phyloP scores from a whole-genome alignment of 345 rosid species.

The Zanthoxylum bungeanum region DNA sequence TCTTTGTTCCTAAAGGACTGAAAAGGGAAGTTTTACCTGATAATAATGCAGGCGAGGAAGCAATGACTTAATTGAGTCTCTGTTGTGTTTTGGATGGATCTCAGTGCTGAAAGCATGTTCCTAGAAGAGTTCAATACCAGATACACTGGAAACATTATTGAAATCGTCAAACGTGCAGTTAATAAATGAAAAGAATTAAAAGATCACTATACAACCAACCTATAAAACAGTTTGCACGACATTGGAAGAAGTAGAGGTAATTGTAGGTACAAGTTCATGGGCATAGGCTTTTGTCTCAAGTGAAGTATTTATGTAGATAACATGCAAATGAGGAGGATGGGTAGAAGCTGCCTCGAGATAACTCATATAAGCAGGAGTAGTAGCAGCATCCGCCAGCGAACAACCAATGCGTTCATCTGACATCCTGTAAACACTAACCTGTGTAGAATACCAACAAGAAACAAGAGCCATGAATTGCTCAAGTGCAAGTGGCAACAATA shows the following conservation, averaged over 20 bases:
- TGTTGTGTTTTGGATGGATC: slow-evolving; percentile 68
- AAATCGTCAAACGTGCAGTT: neutral
- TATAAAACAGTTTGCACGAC: slow-evolving; percentile 91
- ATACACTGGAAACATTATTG: neutral
- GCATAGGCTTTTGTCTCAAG: slow-evolving; percentile 94
- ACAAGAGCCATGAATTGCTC: slow-evolving; percentile 9
- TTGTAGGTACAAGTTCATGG: slow-evolving; percentile 95
- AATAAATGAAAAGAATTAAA: neutral
- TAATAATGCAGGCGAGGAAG: slow-evolving; percentile 69
- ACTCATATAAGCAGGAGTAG: slow-evolving; percentile 72
- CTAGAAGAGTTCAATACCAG: neutral
- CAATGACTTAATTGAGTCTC: slow-evolving; percentile 60
- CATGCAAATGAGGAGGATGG: slow-evolving; percentile 71
- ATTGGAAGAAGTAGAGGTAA: slow-evolving; percentile 96
- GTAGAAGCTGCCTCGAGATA: slow-evolving; percentile 75
- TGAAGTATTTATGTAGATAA: slow-evolving; percentile 89
- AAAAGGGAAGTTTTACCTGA: slow-evolving; percentile 49
- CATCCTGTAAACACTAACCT: slow-evolving; percentile 96
- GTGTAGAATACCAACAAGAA: slow-evolving; percentile 19
- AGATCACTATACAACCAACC: slow-evolving; percentile 41
- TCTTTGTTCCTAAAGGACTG: neutral
- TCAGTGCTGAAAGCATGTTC: slow-evolving; percentile 19
- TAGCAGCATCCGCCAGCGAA: slow-evolving; percentile 97
- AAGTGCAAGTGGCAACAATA: neutral
- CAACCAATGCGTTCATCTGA: slow-evolving; percentile 88